Base-by-base conservation (phyloP, 2,329 filamentous ascomycete species). In the Penicillium sp. region DNA sequence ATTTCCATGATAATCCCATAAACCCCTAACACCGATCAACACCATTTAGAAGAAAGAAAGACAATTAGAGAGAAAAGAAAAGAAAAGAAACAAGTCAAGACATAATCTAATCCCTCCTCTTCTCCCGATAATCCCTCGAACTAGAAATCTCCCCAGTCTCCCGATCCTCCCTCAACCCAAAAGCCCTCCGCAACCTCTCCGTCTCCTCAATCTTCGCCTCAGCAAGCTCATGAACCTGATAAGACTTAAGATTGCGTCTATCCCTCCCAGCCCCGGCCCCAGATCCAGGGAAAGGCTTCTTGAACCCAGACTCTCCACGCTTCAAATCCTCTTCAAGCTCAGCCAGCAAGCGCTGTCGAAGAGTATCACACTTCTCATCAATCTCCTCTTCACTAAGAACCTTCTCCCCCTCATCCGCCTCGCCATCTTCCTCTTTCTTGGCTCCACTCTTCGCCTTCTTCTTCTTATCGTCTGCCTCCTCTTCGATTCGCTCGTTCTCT, bases 121-220 rank as follows among this genome's bases (percentile, higher is more conserved):
- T 63, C 51, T 66, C 66, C 46, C 60, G 59, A 35, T 63, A 58
- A 27, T 67, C 51, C 21, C 49, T 19, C 8, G 53, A 37, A 69
- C 72, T 63, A 56, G 62, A 66, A 61, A 71, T 69, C 60, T 94
- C 91, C 73, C 95, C 89, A 62, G 86, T 87, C 77, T 85, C 87
- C 90, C 91, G 94, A 74, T 96, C 92, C 71, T 88, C 88, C 71
- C 87, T 87, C 69, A 97, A 96, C 50, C 92, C 93, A 65, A 99
- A 81, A 8, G 94, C 94, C 75, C 83, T 90, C 63, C 93, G 81
- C 73, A 99, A 79, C 67, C 90, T 84, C 78, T 97, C 93, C 75
- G 89, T 96, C 82, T 99, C 94, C 73, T 91, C 89, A 66, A 96
- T 93, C 83, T 99, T 99, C 59, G 93, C 94, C 69, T 94, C 90